Evolutionary conservation across 2,329 filamentous ascomycete genomes (phyloP), one percentile per base, ranked within the genome.

Genomic region (Colletotrichum tabaci): DNA sequence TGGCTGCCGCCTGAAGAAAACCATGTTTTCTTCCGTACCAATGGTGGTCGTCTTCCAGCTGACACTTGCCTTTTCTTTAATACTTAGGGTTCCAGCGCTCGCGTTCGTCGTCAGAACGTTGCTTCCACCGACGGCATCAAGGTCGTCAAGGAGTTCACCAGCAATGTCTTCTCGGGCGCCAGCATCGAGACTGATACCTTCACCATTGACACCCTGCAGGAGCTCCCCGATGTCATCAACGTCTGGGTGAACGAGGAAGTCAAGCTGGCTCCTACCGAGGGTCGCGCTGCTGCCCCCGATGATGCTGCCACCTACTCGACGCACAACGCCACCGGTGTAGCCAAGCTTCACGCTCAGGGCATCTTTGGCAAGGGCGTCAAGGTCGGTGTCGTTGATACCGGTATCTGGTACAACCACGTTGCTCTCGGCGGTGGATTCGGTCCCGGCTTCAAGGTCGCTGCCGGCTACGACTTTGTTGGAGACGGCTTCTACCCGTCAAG

Each of bases 321-420:
- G 30, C 82, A 84, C 53, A 77, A 78, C 26, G 80, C 79, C 76
- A 84, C 82, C 3, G 82, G 82, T 2, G 82, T 84, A 4, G 78
- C 82, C 47, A 79, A 77, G 68, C 78, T 84, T 4, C 82, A 84
- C 56, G 75, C 77, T 10, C 73, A 75, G 35, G 82, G 82, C 5
- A 80, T 83, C 49, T 77, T 77, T 18, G 83, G 83, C 4, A 81
- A 80, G 63, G 82, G 81, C 7, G 80, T 77, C 15, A 83, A 79
- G 55, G 76, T 84, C 44, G 82, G 81, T n/a, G 77, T 84, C 44
- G 78, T 84, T 42, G 82, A 84, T 61, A 83, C 81, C 2, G 82
- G 82, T 0, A 77, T 84, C 46, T 82, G 83, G 66, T 84, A 84
- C 63, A 80, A 78, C 2, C 82, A 84, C 64, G 75, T 78, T 61